Conservation (phyloP, 2,329 filamentous ascomycete species). For the Colletotrichum agaves region DNA sequence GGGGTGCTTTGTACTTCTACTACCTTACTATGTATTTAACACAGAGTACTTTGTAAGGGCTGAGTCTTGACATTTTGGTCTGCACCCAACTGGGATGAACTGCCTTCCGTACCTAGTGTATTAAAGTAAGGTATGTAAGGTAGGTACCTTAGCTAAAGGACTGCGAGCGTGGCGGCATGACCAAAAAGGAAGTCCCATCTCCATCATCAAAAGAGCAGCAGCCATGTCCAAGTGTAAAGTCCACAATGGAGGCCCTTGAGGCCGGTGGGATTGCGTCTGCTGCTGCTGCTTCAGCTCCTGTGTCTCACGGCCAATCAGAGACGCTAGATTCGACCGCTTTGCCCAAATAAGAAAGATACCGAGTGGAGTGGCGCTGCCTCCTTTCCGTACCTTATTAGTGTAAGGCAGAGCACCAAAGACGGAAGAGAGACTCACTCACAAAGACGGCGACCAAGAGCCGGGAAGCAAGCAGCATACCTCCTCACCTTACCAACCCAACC, state of each 20-base stretch:
- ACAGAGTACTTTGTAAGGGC: background rate
- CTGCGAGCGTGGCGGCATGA: too few species aligned
- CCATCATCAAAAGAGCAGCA: conserved; percentile 10
- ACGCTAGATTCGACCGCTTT: conserved; percentile 6
- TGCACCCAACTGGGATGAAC: too few species aligned
- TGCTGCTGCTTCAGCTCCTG: conserved; percentile 3
- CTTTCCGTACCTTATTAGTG: conserved; percentile 5
- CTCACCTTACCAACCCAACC: background rate
- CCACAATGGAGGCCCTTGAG: conserved; percentile 11
- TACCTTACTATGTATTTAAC: too few species aligned
- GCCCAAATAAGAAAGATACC: conserved; percentile 31
- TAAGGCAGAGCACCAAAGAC: conserved; percentile 13
- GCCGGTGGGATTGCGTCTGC: background rate
- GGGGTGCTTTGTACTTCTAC: background rate
- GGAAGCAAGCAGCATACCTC: too few species aligned
- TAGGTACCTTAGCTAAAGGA: too few species aligned
- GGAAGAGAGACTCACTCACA: background rate
- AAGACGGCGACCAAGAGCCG: too few species aligned
- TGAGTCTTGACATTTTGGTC: background rate
- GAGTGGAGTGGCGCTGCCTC: conserved; percentile 33
- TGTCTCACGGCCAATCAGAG: conserved; percentile 15
- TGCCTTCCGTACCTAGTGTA: too few species aligned
- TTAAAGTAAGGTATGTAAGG: too few species aligned
- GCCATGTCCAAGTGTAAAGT: background rate
- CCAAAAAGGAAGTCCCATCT: background rate